Conservation (phyloP, 2,329 filamentous ascomycete species). For the Fragosphaeria purpurea region DNA sequence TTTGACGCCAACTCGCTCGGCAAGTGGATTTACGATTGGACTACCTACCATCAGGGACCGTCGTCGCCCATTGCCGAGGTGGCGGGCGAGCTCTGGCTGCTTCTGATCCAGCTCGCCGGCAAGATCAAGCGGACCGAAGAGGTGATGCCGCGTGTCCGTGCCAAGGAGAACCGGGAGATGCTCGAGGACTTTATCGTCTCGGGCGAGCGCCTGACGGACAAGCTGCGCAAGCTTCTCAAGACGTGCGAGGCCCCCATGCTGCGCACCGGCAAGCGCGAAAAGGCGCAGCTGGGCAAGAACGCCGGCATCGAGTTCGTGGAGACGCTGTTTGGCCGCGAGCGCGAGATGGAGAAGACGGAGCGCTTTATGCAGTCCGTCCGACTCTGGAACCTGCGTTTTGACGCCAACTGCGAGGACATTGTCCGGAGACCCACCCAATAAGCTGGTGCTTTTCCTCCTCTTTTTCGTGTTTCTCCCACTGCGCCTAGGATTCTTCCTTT, state of each 20-base stretch:
- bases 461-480: neutral
- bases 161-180: constrained; percentile 63
- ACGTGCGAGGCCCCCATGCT: constrained; percentile 92
- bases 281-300: constrained; percentile 74
- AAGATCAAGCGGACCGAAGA: constrained; percentile 90
- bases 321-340: constrained; percentile 85
- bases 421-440: constrained; percentile 52
- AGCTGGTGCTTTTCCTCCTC: constrained; percentile 8
- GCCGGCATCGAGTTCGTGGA: constrained; percentile 93
- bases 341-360: constrained; percentile 82
- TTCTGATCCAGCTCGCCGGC: constrained; percentile 85
- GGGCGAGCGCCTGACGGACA: constrained; percentile 76
- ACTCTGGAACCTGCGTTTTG: constrained; percentile 87
- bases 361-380: constrained; percentile 83
- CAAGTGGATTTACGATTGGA: constrained; percentile 99
- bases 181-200: constrained; percentile 85
- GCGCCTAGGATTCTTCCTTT: neutral
- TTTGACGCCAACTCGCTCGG: constrained; percentile 96
- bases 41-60: constrained; percentile 77
- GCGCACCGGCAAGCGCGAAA: constrained; percentile 68
- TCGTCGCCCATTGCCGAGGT: constrained; percentile 78
- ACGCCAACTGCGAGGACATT: constrained; percentile 91
- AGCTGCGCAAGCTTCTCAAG: constrained; percentile 79
- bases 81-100: constrained; percentile 88
- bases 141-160: constrained; percentile 60